Evolutionary conservation across 2,329 filamentous ascomycete genomes (phyloP).

Genomic region (Colletotrichum acutatum): DNA sequence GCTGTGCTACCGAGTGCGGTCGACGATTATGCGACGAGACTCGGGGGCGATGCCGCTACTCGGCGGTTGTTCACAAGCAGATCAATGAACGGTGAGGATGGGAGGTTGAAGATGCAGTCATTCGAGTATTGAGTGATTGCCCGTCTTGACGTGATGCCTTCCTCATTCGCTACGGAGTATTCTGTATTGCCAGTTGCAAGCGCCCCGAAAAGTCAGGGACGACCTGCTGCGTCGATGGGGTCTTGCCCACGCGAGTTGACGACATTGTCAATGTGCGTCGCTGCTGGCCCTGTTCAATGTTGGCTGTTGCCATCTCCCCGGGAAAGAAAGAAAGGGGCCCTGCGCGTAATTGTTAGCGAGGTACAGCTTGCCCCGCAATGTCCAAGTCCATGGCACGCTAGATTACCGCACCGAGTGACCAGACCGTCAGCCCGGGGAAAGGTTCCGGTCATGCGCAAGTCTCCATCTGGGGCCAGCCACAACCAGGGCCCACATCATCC

Average conservation of each 20-base stretch:
- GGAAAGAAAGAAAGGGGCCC: not conserved
- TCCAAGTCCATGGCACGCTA: constrained; percentile 32
- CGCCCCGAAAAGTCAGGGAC: not conserved
- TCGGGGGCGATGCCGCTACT: constrained; percentile 9
- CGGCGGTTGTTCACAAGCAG: not conserved
- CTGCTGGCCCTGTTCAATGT: not conserved
- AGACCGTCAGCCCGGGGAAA: constrained; percentile 25
- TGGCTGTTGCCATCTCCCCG: not conserved
- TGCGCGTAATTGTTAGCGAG: constrained; percentile 27
- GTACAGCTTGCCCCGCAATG: constrained; percentile 23
- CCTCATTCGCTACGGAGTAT: not conserved
- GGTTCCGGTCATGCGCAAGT: constrained; percentile 29
- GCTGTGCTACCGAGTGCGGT: not conserved
- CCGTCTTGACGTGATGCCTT: not conserved
- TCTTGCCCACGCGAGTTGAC: not conserved
- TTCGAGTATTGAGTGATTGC: not conserved
- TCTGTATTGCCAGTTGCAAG: not conserved
- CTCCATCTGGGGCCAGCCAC: not conserved
- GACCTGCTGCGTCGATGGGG: not conserved
- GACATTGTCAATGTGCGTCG: not conserved
- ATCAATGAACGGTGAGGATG: not conserved
- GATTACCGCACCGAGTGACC: constrained; percentile 19
- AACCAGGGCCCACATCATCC: not conserved
- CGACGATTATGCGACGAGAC: constrained; percentile 1
- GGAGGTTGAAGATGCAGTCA: not conserved